These are phyloP conservation scores for Melanomma pulvis-pyrius DNA, from an alignment of 495 filamentous ascomycete species.

Conservation along the genomic window DNA sequence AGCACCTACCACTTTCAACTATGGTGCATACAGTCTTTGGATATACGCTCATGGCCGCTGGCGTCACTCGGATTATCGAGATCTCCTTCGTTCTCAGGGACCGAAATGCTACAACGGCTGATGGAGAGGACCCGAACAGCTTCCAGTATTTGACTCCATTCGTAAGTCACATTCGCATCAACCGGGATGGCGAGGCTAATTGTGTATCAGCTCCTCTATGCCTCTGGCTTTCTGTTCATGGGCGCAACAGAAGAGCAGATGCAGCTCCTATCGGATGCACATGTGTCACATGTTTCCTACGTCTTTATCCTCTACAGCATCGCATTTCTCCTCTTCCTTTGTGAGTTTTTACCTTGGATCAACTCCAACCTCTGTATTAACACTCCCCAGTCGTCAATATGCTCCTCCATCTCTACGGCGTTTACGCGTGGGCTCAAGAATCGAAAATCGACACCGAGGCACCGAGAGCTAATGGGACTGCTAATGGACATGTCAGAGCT, in stretches of 20 bases:
- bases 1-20: conserved; percentile 77
- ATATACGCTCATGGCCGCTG: conserved; percentile 92
- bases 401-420: conserved; percentile 80
- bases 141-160: conserved; percentile 93
- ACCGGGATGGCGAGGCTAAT: not conserved
- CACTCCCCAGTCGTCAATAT: conserved; percentile 65
- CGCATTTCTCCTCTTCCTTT: conserved; percentile 86
- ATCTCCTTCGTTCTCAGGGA: conserved; percentile 85
- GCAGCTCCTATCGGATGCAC: conserved; percentile 67
- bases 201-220: conserved; percentile 72
- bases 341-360: conserved; percentile 51
- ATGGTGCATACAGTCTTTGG: conserved; percentile 93
- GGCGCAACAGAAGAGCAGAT: conserved; percentile 96
- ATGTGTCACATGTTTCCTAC: conserved; percentile 88
- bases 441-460: conserved; percentile 32
- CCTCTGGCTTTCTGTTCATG: conserved; percentile 97
- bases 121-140: conserved; percentile 72
- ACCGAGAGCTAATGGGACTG: conserved; percentile 23
- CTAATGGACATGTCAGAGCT: conserved; percentile 59
- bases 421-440: conserved; percentile 52
- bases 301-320: conserved; percentile 88
- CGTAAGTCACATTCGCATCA: conserved; percentile 58
- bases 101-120: conserved; percentile 57
- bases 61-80: conserved; percentile 82
- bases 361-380: not conserved